Evolutionary conservation across 768 basidiomycete genomes (phyloP).

Genomic region (Amyloporia xantha): DNA sequence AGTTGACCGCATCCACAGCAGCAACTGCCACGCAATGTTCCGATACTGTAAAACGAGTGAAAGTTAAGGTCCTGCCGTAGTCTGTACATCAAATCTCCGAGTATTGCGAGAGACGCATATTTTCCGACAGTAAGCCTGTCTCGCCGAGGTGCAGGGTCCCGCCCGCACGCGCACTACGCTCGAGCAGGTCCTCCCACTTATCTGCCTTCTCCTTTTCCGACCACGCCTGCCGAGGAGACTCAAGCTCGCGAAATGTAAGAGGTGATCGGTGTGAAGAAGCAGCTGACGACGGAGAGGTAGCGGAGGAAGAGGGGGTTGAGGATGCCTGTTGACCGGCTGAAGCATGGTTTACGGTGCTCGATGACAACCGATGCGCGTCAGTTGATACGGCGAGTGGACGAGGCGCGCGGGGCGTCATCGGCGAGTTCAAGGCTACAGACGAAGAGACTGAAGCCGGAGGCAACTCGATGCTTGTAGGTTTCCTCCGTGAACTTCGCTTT

Average conservation of each 20-base stretch:
- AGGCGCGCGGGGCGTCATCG: conserved; percentile 17
- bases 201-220: conserved; percentile 67
- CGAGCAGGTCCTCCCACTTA: conserved; percentile 64
- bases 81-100: not conserved
- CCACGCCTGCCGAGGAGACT: conserved; percentile 32
- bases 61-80: not conserved
- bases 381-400: conserved; percentile 4
- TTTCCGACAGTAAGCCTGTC: conserved; percentile 39
- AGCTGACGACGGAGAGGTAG: conserved; percentile 18
- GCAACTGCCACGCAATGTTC: not conserved
- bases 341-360: conserved; percentile 24
- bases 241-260: conserved; percentile 44
- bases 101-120: conserved; percentile 5
- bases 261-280: conserved; percentile 22
- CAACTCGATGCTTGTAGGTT: conserved; percentile 12
- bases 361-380: conserved; percentile 9
- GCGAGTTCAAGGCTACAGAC: conserved; percentile 3
- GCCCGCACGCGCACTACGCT: conserved; percentile 61
- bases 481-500: conserved; percentile 17
- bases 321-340: conserved; percentile 11
- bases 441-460: not conserved
- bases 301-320: conserved; percentile 18
- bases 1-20: not conserved
- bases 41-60: not conserved
- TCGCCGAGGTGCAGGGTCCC: conserved; percentile 60